Evolutionary conservation across 768 basidiomycete species (phyloP).

Genomic region (Calocybe gangraenosa): DNA sequence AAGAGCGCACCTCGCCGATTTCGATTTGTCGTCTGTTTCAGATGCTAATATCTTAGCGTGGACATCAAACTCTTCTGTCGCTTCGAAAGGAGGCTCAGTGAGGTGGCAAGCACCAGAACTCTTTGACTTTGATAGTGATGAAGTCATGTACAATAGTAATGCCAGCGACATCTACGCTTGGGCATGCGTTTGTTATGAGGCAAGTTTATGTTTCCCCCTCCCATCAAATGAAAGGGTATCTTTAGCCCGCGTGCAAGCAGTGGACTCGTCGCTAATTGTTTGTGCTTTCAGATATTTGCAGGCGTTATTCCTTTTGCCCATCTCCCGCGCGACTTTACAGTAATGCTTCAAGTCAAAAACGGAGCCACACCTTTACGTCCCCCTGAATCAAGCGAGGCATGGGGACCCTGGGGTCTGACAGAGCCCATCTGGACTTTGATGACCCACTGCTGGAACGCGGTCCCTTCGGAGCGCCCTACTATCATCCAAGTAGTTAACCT

Average conservation of each 20-base stretch:
- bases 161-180: neutral
- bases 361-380: slow-evolving; percentile 16
- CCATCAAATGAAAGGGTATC: too few species aligned
- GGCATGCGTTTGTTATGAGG: neutral
- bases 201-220: neutral
- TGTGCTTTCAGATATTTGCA: neutral
- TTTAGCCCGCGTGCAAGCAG: neutral
- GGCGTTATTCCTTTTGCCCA: neutral
- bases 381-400: slow-evolving; percentile 4
- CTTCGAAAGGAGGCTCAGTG: neutral
- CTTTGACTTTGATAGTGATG: neutral
- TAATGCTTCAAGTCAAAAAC: neutral
- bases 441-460: slow-evolving; percentile 18
- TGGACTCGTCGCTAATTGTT: neutral
- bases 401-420: slow-evolving; percentile 11
- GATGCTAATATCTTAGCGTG: neutral
- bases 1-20: neutral
- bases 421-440: slow-evolving; percentile 18
- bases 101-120: neutral
- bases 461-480: slow-evolving; percentile 15
- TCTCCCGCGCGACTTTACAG: neutral
- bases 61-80: neutral
- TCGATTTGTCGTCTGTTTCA: neutral
- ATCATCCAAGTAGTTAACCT: neutral
- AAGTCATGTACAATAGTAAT: neutral